phyloP scores from a whole-genome alignment of 1,139 yeast genomes.

The Geotrichum reessii region DNA sequence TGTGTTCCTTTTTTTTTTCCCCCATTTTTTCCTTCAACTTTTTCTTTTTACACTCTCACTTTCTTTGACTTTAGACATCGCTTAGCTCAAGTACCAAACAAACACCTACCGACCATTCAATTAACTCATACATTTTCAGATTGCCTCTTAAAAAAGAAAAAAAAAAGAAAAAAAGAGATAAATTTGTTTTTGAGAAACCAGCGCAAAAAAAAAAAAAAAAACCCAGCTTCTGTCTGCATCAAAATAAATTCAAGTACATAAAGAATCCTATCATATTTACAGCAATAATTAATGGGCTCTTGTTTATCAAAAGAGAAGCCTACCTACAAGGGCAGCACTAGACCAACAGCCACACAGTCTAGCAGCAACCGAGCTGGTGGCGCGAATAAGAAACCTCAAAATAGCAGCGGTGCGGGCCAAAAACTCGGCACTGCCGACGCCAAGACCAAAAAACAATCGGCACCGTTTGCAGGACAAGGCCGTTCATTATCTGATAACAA shows the following conservation, averaged over 20 bases:
- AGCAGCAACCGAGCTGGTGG: slow-evolving; percentile 1
- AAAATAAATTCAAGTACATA: neutral
- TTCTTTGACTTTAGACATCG: no score
- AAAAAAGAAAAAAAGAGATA: no score
- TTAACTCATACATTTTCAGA: no score
- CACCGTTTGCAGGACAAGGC: slow-evolving; percentile 13
- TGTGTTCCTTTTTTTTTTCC: neutral
- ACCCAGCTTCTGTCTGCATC: neutral
- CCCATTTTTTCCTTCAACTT: no score
- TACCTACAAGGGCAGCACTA: neutral
- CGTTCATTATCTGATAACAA: neutral
- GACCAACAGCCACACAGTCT: slow-evolving; percentile 2
- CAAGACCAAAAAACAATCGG: neutral
- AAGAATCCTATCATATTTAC: neutral
- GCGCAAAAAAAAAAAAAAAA: no score
- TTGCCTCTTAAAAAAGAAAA: no score
- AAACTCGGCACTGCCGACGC: neutral
- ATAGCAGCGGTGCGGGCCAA: neutral
- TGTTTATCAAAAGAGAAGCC: slow-evolving; percentile 12
- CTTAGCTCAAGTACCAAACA: no score
- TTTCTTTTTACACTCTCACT: no score
- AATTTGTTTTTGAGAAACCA: no score
- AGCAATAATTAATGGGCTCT: slow-evolving; percentile 11
- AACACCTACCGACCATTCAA: no score
- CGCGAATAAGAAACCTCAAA: neutral